Evolutionary conservation across 441 rosid species (phyloP).

Genomic region (Jatropha podagrica): DNA sequence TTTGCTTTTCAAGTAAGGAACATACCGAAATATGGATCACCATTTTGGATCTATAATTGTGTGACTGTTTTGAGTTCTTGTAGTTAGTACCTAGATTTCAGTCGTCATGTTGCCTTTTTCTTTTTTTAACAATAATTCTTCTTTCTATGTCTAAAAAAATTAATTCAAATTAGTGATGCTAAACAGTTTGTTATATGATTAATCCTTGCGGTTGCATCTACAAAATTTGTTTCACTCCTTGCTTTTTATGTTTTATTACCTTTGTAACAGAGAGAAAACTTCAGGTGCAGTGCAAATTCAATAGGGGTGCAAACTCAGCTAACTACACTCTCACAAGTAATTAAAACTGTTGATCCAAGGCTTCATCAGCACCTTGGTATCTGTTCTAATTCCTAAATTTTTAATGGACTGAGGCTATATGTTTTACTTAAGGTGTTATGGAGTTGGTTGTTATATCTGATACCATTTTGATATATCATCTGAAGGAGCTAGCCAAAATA

Average conservation of each 20-base stretch:
- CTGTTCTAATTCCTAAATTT: constrained; percentile 20
- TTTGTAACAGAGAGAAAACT: constrained; percentile 76
- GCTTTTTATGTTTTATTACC: constrained; percentile 20
- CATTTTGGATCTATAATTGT: too few species aligned
- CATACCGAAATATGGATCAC: neutral
- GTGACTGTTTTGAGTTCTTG: too few species aligned
- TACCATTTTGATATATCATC: neutral
- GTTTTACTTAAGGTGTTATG: neutral
- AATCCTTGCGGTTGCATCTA: constrained; percentile 15
- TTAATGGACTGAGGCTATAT: constrained; percentile 5
- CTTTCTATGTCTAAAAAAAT: neutral
- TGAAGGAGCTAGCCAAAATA: constrained; percentile 4
- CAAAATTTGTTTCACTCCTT: constrained; percentile 10
- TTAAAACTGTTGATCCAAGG: constrained; percentile 81
- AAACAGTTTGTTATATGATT: constrained; percentile 5
- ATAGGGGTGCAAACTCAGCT: constrained; percentile 95
- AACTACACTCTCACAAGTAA: constrained; percentile 70
- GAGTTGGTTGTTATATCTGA: constrained; percentile 11
- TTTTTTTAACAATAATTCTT: neutral
- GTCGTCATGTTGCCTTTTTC: neutral
- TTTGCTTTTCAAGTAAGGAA: neutral
- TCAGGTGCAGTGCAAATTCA: constrained; percentile 63
- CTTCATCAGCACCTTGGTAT: constrained; percentile 96
- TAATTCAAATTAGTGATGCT: neutral
- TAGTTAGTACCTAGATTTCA: neutral